A percentile compares a stretch with the other conserved stretches of the same genome.
These are phyloP conservation scores for Dioszegia hungarica DNA, from an alignment of 768 basidiomycete genomes.

Conservation along the genomic window DNA sequence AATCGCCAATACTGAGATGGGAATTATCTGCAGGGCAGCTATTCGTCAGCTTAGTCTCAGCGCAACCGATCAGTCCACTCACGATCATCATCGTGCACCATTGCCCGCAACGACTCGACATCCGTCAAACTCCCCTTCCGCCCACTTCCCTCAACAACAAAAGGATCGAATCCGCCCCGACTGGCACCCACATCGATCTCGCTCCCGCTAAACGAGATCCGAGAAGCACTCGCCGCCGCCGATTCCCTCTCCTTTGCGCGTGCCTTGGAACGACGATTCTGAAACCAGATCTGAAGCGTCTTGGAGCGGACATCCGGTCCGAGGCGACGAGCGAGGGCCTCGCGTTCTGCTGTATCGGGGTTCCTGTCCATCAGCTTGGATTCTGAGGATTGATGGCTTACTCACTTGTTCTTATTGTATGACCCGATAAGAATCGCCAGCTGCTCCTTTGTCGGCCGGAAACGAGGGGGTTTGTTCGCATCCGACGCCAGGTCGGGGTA, in stretches of 20 bases:
- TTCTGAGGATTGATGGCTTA: background rate
- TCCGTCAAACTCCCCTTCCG: conserved; percentile 11
- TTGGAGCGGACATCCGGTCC: conserved; percentile 31
- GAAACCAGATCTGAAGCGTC: conserved; percentile 44
- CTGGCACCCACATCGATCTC: background rate
- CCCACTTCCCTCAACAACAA: background rate
- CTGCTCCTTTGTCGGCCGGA: conserved; percentile 40
- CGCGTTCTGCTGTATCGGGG: conserved; percentile 29
- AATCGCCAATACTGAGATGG: conserved; percentile 32
- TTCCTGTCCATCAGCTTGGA: conserved; percentile 15
- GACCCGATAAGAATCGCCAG: conserved; percentile 33
- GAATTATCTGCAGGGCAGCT: conserved; percentile 24
- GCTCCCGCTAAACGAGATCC: conserved; percentile 6
- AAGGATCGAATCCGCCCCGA: background rate
- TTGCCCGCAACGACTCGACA: conserved; percentile 14
- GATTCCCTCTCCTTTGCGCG: conserved; percentile 35
- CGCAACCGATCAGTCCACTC: background rate
- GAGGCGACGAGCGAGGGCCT: conserved; percentile 22
- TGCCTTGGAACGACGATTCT: conserved; percentile 38
- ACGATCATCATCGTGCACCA: conserved; percentile 31
- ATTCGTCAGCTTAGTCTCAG: background rate
- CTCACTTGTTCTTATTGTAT: conserved; percentile 37
- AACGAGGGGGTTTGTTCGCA: conserved; percentile 25
- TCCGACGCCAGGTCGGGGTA: conserved; percentile 6
- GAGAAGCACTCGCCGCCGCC: background rate